Conservation (phyloP, 2,329 filamentous ascomycete species). For the Curvularia lunata region DNA sequence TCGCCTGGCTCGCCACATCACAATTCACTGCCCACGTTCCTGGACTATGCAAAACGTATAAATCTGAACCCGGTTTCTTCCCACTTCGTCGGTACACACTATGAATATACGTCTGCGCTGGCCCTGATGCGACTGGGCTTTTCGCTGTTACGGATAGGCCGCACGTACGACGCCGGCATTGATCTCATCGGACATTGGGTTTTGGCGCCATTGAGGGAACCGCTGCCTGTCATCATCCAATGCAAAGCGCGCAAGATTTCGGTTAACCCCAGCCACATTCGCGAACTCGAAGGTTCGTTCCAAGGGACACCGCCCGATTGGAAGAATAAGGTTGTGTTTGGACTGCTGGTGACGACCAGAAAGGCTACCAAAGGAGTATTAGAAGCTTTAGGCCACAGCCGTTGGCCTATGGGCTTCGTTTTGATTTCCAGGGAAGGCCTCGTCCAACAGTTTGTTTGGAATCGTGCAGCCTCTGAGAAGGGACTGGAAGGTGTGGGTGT, state of each 20-base stretch:
- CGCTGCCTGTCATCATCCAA: constrained; percentile 61
- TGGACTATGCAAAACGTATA: constrained; percentile 65
- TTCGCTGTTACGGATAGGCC: constrained; percentile 68
- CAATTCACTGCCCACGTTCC: constrained; percentile 68
- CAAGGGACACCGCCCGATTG: constrained; percentile 75
- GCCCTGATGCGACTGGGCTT: constrained; percentile 68
- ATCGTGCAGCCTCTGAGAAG: constrained; percentile 65
- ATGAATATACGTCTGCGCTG: constrained; percentile 72
- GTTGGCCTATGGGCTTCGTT: constrained; percentile 74
- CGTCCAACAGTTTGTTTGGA: constrained; percentile 76
- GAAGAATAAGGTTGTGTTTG: constrained; percentile 68
- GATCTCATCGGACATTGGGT: constrained; percentile 76
- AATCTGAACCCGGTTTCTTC: constrained; percentile 63
- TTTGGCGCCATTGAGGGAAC: constrained; percentile 50
- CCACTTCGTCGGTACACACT: constrained; percentile 74
- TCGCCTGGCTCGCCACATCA: constrained; percentile 57
- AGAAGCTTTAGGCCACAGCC: constrained; percentile 70
- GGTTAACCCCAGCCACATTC: constrained; percentile 64
- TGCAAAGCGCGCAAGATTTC: constrained; percentile 68
- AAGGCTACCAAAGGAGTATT: constrained; percentile 80
- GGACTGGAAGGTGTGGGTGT: constrained; percentile 64
- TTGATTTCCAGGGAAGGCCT: constrained; percentile 65
- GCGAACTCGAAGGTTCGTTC: constrained; percentile 83
- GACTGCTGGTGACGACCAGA: constrained; percentile 71
- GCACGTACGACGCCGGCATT: constrained; percentile 71